These are phyloP conservation scores for Lentinula lateritia DNA, from an alignment of 768 basidiomycete genomes.

Conservation along the genomic window DNA sequence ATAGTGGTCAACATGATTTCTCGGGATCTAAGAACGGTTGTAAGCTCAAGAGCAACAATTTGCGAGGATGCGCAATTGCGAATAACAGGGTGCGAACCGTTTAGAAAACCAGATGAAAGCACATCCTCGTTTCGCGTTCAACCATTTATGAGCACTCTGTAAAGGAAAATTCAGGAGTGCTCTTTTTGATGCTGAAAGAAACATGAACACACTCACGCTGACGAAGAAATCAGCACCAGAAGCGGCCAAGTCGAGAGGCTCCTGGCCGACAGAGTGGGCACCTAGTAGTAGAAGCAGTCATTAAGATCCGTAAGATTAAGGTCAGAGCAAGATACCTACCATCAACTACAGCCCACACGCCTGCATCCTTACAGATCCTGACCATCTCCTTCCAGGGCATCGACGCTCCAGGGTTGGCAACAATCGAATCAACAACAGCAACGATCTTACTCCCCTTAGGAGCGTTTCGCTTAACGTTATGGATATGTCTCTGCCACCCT, in stretches of 20 bases:
- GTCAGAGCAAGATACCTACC: conserved; percentile 16
- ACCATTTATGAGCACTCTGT: conserved; percentile 64
- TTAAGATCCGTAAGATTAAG: background rate
- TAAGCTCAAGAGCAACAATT: background rate
- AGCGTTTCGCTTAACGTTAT: background rate
- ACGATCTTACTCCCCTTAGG: conserved; percentile 33
- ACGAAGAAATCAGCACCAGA: conserved; percentile 55
- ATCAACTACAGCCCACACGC: conserved; percentile 49
- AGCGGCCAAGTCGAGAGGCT: conserved; percentile 29
- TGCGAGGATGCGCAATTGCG: no score
- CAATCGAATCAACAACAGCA: conserved; percentile 50
- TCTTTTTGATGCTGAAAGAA: background rate
- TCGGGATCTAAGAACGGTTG: conserved; percentile 44
- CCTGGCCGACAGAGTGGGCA: background rate
- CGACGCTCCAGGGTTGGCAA: conserved; percentile 40
- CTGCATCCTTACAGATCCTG: conserved; percentile 44
- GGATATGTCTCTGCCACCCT: conserved; percentile 32
- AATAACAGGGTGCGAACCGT: conserved; percentile 10
- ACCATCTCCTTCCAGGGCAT: conserved; percentile 61
- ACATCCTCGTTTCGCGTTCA: conserved; percentile 47
- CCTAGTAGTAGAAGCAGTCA: background rate
- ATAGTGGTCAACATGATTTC: conserved; percentile 53
- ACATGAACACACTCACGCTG: conserved; percentile 24
- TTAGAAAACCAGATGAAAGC: conserved; percentile 36
- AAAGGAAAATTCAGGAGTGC: background rate